Base-by-base conservation (phyloP, 139 green algal species). In the Tetraselmis chui region DNA sequence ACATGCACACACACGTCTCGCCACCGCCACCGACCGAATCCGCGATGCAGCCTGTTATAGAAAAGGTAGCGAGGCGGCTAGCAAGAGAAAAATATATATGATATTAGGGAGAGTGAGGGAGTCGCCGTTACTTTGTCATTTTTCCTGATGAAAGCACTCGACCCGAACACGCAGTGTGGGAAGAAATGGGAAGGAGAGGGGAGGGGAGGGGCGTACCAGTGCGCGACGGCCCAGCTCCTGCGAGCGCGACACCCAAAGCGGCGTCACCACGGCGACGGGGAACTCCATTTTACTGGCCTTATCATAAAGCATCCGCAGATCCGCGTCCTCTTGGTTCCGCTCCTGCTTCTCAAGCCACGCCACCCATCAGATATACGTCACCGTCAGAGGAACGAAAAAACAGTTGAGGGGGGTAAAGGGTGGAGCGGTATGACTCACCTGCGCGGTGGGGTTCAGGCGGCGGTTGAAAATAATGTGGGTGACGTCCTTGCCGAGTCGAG, bases 391-490 rank as follows among this genome's bases (percentile, higher is more conserved):
- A 18, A 67, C 11, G 45, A 18, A 67, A 67, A 67, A 18, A 18
- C 45, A 67, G 45, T 5, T 5, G 45, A 18, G 45, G 45, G 45
- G 45, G 45, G 45, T 18, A 67, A 67, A 67, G 45, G 45, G 45
- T 5, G 45, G 45, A 67, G 45, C 5, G 45, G 11, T 59, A 28
- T 28, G 1, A 31, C 81, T 76, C 83, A 89, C 81, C 23, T 80
- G 2, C 25, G 27, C 25, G 0, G 76, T 84, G 23, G 87, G 29
- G 25, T 86, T 74, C 0, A 84, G 29, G 26, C 78, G 85, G 0
- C 83, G 83, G 28, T 87, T 83, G 78, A 90, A 89, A 0, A 90
- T 80, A 5, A 90, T 29, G 74, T 90, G 87, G 25, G 87, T 90
- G 1, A 89, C 81, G 5, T 90, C 87, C 76, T 87, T 90, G 79